Evolutionary conservation across 306 rosid species (phyloP), one percentile per base, ranked within the genome.

Genomic region (Gastrolobium bilobum): DNA sequence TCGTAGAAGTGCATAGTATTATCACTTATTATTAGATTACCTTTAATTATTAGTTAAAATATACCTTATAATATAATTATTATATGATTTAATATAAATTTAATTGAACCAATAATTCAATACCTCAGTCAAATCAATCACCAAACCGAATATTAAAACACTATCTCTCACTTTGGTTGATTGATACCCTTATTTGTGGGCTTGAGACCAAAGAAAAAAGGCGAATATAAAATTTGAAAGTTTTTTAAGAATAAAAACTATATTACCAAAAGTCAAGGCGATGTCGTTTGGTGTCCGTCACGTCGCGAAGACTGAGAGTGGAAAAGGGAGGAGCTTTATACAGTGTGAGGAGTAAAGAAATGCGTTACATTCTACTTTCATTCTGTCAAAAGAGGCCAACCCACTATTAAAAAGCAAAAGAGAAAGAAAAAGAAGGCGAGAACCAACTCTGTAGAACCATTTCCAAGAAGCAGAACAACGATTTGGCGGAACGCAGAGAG

Each of bases 231-330:
- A 29, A 13, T 67, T 58, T 42, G 26, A 20, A 42, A 10, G 52
- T 10, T 40, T 31, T 13, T 0, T 4, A 58, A 44, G 31, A 43
- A 3, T 4, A 4, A 14, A 60, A 9, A 3, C 39, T 4, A 68
- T 46, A 53, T 20, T 3, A 3, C 50, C 46, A 5, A 33, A 62
- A 3, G 13, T 10, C 11, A 61, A 82, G 76, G 77, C 82, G 86
- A 52, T 20, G 86, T 77, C 84, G 84, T 79, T 51, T 79, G 26
- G 15, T 11, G 4, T 10, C 43, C 10, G 74, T 15, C 60, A 13
- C 67, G 50, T 48, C 9, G 31, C 37, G 37, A 69, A 46, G 20
- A 33, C 43, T 30, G 42, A 11, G 20, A 10, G 13, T 20, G 33
- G 37, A 68, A 51, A 26, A 82, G 81, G 8, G 7, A 13, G 0